Conservation (phyloP, 1,139 yeast genomes). For the Arxiozyma slooffiae region DNA sequence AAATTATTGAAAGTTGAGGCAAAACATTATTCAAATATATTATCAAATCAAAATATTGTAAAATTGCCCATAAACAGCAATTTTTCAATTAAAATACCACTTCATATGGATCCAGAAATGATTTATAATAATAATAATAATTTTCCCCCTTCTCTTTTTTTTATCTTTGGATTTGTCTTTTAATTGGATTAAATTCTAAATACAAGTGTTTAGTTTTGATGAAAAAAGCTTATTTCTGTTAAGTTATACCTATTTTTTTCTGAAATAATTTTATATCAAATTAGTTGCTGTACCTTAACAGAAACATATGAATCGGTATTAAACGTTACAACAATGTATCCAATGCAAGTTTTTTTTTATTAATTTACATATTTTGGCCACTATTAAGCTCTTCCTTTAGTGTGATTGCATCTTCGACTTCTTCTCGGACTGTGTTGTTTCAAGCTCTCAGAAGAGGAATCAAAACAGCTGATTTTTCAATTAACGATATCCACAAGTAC, state of each 20-base stretch:
- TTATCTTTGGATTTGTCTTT: too few species aligned
- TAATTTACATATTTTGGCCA: conserved; percentile 90
- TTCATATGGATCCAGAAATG: background rate
- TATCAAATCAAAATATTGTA: background rate
- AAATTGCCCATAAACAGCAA: background rate
- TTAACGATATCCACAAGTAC: conserved; percentile 41
- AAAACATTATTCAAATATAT: background rate
- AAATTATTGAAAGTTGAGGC: conserved; percentile 5
- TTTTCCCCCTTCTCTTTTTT: too few species aligned
- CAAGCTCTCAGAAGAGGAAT: conserved; percentile 86
- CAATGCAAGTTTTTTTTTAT: conserved; percentile 87
- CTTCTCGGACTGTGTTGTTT: conserved; percentile 82
- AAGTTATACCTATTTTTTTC: conserved; percentile 69
- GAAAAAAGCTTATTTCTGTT: conserved; percentile 54
- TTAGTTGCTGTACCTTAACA: conserved; percentile 66
- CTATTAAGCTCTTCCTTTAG: conserved; percentile 85
- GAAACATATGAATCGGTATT: conserved; percentile 68
- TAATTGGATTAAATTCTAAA: too few species aligned
- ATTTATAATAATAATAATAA: too few species aligned
- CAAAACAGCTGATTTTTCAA: conserved; percentile 59
- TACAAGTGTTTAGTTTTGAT: conserved; percentile 33
- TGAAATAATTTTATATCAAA: conserved; percentile 82
- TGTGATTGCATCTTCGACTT: conserved; percentile 92
- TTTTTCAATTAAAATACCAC: background rate
- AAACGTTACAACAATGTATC: conserved; percentile 81